Conservation (phyloP, 2,329 filamentous ascomycete genomes). For the Diaporthe nobilis region DNA sequence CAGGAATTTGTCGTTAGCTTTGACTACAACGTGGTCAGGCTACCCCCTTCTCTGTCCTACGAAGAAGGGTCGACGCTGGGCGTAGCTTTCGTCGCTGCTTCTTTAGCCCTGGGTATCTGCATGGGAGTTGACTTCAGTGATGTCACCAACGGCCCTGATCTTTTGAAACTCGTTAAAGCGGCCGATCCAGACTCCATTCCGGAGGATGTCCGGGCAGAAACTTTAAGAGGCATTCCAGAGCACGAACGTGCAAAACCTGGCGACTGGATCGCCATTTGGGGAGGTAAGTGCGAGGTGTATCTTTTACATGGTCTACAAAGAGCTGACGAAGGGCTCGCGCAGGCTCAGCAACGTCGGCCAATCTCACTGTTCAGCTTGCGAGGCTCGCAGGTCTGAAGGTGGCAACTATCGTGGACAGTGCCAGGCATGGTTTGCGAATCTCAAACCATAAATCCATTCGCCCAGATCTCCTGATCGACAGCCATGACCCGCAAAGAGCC, state of each 20-base stretch:
- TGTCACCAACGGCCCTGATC: constrained; percentile 69
- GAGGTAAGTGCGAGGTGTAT: constrained; percentile 61
- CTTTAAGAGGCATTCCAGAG: constrained; percentile 66
- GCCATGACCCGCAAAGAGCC: constrained; percentile 75
- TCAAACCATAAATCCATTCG: constrained; percentile 58
- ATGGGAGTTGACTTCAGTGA: constrained; percentile 75
- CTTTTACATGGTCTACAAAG: neutral
- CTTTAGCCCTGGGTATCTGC: constrained; percentile 76
- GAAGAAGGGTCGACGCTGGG: constrained; percentile 75
- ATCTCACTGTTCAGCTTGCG: constrained; percentile 77
- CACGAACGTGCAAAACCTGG: constrained; percentile 69
- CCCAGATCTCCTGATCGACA: constrained; percentile 78
- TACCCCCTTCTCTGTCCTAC: constrained; percentile 67
- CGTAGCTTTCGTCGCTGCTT: constrained; percentile 80
- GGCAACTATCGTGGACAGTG: constrained; percentile 76
- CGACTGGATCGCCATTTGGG: constrained; percentile 83
- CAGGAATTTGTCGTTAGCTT: constrained; percentile 78
- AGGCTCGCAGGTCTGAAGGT: constrained; percentile 76
- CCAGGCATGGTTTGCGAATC: constrained; percentile 74
- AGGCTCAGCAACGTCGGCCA: constrained; percentile 79
- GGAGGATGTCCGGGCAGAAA: constrained; percentile 73
- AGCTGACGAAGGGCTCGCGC: neutral
- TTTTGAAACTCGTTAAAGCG: constrained; percentile 64
- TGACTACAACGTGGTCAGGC: constrained; percentile 74
- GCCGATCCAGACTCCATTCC: constrained; percentile 66